Evolutionary conservation across 495 filamentous ascomycete species (phyloP), one percentile per base, ranked within the genome.

Genomic region (Aspergillus coremiiformis): DNA sequence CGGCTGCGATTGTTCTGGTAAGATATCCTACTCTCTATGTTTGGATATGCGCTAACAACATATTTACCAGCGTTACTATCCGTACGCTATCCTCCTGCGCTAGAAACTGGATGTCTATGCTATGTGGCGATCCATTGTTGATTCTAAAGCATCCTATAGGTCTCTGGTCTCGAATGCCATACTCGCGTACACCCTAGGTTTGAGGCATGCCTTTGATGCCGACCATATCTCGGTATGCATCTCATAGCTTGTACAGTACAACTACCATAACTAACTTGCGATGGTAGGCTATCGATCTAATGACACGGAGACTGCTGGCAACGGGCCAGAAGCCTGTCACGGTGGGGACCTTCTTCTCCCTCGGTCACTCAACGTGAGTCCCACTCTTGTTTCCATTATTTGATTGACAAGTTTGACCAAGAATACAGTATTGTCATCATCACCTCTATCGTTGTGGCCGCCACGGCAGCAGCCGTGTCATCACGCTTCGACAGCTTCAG

Each of bases 181-280:
- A 14, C 78, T 95, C 0, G 81, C 92, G 12, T 96, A 94, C 66
- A 91, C 90, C 0, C 77, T 98, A 5, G 92, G 93, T 6, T 78
- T 98, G 19, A 82, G 93, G 47, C 92, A 98, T 77, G 93, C 93
- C 3, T 83, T 96, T 44, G 93, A 96, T 64, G 93, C 93, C 14
- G 92, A 98, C 67, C 93, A 98, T 70, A 96, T 98, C 68, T 84
- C 86, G 44, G 80, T 84, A 68, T 24, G 59, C 44, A 14, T 15
- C 26, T n/a, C n/a, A n/a, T n/a, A n/a, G n/a, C n/a, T 14, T 6
- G 32, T 49, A 3, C 14, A 30, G 9, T 5, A 14, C 4, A 17
- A 26, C 45, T 39, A 51, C 49, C n/a, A 26, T 21, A 7, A n/a
- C 39, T 58, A 52, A 58, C 27, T 0, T 8, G 17, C 23, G 41